Evolutionary conservation across 1,139 yeast species (phyloP).

Genomic region (Zygosaccharomyces pseudobailii): DNA sequence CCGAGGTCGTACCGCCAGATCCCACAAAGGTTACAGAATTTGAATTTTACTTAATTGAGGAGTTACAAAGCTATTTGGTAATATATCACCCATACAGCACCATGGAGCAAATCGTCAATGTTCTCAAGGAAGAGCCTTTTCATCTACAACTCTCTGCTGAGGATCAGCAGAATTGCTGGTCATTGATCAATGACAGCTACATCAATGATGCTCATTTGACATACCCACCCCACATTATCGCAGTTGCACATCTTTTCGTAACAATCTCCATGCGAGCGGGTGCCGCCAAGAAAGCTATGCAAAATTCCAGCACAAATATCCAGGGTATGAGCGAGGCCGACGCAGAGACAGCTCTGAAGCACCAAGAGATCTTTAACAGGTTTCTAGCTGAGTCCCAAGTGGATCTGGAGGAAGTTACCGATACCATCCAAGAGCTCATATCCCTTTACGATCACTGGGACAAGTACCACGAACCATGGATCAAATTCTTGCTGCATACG

Average conservation of each 20-base stretch:
- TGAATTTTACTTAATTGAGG: slow-evolving; percentile 89
- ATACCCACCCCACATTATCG: slow-evolving; percentile 88
- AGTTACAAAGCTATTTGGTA: slow-evolving; percentile 72
- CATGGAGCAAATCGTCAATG: slow-evolving; percentile 53
- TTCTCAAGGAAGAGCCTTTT: slow-evolving; percentile 37
- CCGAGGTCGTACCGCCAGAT: slow-evolving; percentile 89
- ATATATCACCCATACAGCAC: slow-evolving; percentile 88
- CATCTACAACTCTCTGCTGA: slow-evolving; percentile 41
- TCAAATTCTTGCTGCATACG: slow-evolving; percentile 32
- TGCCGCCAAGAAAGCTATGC: slow-evolving; percentile 9
- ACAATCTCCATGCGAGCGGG: slow-evolving; percentile 25
- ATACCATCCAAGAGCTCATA: slow-evolving; percentile 76
- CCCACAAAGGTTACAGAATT: slow-evolving; percentile 92
- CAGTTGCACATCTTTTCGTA: slow-evolving; percentile 60
- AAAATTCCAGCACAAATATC: slow-evolving; percentile 6
- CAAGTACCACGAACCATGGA: slow-evolving; percentile 60
- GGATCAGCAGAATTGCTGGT: slow-evolving; percentile 84
- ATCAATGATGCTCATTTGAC: slow-evolving; percentile 79
- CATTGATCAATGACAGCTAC: slow-evolving; percentile 82
- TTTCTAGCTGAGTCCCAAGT: slow-evolving; percentile 73
- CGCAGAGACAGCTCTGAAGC: slow-evolving; percentile 6
- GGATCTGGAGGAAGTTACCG: slow-evolving; percentile 69
- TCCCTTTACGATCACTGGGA: slow-evolving; percentile 83
- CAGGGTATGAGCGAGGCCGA: slow-evolving; percentile 4
- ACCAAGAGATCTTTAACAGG: slow-evolving; percentile 43